Conservation (phyloP, 352 stramenopile species). For the Phytophthora cactorum region DNA sequence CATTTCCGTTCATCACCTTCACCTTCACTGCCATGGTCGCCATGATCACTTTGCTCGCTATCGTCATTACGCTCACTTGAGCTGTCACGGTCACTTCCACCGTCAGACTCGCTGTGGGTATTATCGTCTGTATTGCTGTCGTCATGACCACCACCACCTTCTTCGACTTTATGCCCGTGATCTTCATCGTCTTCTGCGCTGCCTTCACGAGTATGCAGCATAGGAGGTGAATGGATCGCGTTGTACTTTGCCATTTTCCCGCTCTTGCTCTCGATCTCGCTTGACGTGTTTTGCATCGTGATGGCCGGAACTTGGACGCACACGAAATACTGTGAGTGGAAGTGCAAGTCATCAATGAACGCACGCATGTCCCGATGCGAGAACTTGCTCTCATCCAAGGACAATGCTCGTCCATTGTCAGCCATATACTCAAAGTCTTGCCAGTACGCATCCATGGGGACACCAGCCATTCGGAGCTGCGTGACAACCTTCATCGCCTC, state of each 20-base stretch:
- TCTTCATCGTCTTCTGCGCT: constrained; percentile 1
- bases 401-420: constrained; percentile 49
- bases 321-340: constrained; percentile 83
- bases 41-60: background rate
- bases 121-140: background rate
- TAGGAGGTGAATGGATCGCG: constrained; percentile 1
- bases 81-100: background rate
- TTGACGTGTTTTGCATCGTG: constrained; percentile 26
- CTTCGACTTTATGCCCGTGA: background rate
- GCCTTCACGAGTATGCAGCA: background rate
- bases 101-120: background rate
- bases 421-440: constrained; percentile 66
- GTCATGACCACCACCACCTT: background rate
- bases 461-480: constrained; percentile 44
- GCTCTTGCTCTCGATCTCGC: constrained; percentile 3
- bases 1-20: constrained; percentile 8
- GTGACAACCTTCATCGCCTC: constrained; percentile 36
- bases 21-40: background rate
- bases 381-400: constrained; percentile 68
- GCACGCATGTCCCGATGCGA: constrained; percentile 38
- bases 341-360: constrained; percentile 84
- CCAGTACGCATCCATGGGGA: constrained; percentile 87
- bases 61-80: constrained; percentile 1
- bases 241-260: constrained; percentile 14
- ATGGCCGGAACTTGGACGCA: constrained; percentile 75